A percentile compares a stretch with the other conserved stretches of the same genome.
Conservation (phyloP, 768 basidiomycete genomes). For the Strobilomyces dryophilus region DNA sequence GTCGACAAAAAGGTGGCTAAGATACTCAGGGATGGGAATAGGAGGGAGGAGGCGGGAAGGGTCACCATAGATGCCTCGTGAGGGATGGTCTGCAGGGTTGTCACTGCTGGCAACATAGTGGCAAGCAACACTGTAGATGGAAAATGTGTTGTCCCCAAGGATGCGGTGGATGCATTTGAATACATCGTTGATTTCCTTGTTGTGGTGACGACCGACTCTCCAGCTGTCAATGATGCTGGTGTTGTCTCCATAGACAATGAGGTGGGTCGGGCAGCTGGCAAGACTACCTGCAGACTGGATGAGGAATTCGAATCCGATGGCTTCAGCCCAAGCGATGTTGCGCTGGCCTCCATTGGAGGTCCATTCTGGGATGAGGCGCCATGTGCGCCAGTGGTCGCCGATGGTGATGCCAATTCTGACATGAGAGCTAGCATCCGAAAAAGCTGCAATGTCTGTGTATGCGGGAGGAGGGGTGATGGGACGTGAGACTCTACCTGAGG, state of each 20-base stretch:
- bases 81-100: not conserved
- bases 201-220: not conserved
- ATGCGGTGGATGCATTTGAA: slow-evolving; percentile 11
- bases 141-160: not conserved
- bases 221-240: slow-evolving; percentile 18
- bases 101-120: not conserved
- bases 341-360: too few relatives aligned
- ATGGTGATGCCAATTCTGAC: not conserved
- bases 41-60: not conserved
- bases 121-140: not conserved
- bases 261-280: not conserved
- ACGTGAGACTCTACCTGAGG: not conserved
- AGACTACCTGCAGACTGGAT: not conserved
- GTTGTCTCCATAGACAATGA: slow-evolving; percentile 14
- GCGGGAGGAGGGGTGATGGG: not conserved
- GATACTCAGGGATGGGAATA: not conserved
- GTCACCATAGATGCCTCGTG: not conserved
- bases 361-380: too few relatives aligned
- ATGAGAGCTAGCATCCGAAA: not conserved
- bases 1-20: not conserved
- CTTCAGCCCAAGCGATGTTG: slow-evolving; percentile 17
- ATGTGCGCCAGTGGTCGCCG: too few relatives aligned
- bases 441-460: not conserved
- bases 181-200: slow-evolving; percentile 7
- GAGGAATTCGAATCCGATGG: slow-evolving; percentile 7